phyloP scores from a whole-genome alignment of 495 filamentous ascomycete genomes.

The Tuber umbilicatum region DNA sequence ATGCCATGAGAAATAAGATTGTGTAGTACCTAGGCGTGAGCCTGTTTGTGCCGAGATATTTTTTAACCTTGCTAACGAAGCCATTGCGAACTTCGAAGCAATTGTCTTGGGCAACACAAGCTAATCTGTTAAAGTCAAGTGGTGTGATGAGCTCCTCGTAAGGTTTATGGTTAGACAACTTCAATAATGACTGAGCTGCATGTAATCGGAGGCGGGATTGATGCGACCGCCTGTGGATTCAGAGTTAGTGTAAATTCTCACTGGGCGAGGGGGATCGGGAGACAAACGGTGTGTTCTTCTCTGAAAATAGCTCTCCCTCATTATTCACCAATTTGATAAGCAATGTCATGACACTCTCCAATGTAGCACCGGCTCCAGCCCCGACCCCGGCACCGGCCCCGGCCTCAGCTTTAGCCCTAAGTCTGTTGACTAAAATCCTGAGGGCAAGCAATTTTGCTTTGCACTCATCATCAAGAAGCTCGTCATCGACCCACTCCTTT shows the following conservation, averaged over 20 bases:
- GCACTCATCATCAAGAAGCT: slow-evolving; percentile 67
- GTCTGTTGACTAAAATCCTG: slow-evolving; percentile 77
- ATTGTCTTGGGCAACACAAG: slow-evolving; percentile 70
- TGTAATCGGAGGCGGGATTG: slow-evolving; percentile 69
- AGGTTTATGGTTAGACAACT: slow-evolving; percentile 65
- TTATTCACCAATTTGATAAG: slow-evolving; percentile 58
- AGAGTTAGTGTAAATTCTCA: slow-evolving; percentile 1
- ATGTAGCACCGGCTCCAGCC: slow-evolving; percentile 10
- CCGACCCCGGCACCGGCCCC: not conserved
- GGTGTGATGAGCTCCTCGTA: slow-evolving; percentile 71
- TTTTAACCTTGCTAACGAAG: slow-evolving; percentile 79
- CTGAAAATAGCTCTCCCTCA: slow-evolving; percentile 71
- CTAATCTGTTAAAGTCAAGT: slow-evolving; percentile 68
- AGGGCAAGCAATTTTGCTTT: slow-evolving; percentile 83
- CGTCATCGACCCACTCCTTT: slow-evolving; percentile 62
- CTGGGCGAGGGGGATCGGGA: not conserved
- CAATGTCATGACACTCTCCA: slow-evolving; percentile 61
- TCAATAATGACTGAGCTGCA: slow-evolving; percentile 74
- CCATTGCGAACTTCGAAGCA: slow-evolving; percentile 63
- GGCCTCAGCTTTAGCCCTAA: slow-evolving; percentile 57
- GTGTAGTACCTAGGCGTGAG: slow-evolving; percentile 76
- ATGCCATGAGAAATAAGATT: slow-evolving; percentile 80
- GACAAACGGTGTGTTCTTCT: slow-evolving; percentile 57
- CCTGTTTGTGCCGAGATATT: slow-evolving; percentile 63
- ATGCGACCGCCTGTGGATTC: slow-evolving; percentile 48